These are phyloP conservation scores for Metarhizium rileyi DNA, from an alignment of 2,329 filamentous ascomycete species.

Conservation along the genomic window DNA sequence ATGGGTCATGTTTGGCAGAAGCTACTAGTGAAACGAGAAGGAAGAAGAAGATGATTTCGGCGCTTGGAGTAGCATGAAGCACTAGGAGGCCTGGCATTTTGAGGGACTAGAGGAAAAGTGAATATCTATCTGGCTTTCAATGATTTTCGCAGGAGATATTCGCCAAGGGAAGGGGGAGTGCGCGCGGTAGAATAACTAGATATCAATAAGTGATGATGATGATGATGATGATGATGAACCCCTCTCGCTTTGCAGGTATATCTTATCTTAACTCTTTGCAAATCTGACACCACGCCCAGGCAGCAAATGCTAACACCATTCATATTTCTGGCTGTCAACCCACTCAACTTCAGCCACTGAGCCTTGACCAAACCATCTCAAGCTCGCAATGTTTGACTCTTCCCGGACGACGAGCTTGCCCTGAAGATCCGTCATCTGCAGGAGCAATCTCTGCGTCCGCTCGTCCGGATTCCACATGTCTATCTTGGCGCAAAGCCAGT, in stretches of 20 bases:
- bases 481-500: slow-evolving; percentile 61
- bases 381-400: slow-evolving; percentile 56
- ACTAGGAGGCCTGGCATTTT: background rate
- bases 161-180: no score
- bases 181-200: background rate
- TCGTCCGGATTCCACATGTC: slow-evolving; percentile 76
- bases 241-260: background rate
- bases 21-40: slow-evolving; percentile 34
- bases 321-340: slow-evolving; percentile 69
- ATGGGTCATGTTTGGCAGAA: slow-evolving; percentile 89
- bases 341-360: slow-evolving; percentile 50
- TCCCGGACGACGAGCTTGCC: slow-evolving; percentile 47
- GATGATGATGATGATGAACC: slow-evolving; percentile 1
- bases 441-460: slow-evolving; percentile 36
- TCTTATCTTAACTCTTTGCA: no score
- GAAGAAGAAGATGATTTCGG: background rate
- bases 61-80: slow-evolving; percentile 6
- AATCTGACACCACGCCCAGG: no score
- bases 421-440: slow-evolving; percentile 34
- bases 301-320: slow-evolving; percentile 58
- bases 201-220: slow-evolving; percentile 3
- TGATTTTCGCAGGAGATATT: background rate
- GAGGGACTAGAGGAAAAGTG: background rate
- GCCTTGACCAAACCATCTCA: slow-evolving; percentile 59
- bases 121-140: background rate